Percentiles rank a stretch among this genome's conserved stretches.
phyloP scores from a whole-genome alignment of 768 basidiomycete genomes.

The Chalciporus piperatus region DNA sequence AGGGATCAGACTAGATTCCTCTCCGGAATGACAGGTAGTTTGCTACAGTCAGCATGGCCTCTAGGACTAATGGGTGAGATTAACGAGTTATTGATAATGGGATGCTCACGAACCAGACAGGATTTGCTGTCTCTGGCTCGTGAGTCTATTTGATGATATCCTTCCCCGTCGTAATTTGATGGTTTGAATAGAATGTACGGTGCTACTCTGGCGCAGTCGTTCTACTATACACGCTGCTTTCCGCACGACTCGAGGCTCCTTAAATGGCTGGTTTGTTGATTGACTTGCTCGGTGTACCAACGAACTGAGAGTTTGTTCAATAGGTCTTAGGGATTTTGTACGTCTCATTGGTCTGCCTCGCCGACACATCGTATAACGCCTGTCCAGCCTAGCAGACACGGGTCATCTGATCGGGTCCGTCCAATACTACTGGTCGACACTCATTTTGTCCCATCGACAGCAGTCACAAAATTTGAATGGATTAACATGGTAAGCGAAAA shows the following conservation, averaged over 20 bases:
- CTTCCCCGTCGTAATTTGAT: background rate
- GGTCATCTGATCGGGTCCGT: constrained; percentile 2
- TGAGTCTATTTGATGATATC: background rate
- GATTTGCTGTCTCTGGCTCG: background rate
- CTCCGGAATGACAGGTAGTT: constrained; percentile 3
- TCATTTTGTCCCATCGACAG: constrained; percentile 5
- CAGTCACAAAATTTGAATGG: background rate
- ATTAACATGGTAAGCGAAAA: constrained; percentile 10
- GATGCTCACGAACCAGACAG: background rate
- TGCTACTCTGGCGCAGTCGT: constrained; percentile 2
- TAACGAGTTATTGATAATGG: background rate
- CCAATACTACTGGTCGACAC: constrained; percentile 6
- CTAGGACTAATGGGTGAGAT: constrained; percentile 11
- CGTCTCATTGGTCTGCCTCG: background rate
- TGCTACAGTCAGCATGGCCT: constrained; percentile 6
- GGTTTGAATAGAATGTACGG: constrained; percentile 10
- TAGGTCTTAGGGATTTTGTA: constrained; percentile 14
- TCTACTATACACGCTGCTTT: constrained; percentile 6
- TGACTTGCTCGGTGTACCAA: background rate
- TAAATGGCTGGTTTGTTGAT: constrained; percentile 7
- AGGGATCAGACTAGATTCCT: background rate
- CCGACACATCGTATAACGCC: background rate
- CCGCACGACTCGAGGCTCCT: constrained; percentile 2
- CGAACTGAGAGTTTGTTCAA: background rate
- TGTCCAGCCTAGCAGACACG: constrained; percentile 4